phyloP scores from a whole-genome alignment of 805 yeast genomes.

The Kluyveromyces starmeri region DNA sequence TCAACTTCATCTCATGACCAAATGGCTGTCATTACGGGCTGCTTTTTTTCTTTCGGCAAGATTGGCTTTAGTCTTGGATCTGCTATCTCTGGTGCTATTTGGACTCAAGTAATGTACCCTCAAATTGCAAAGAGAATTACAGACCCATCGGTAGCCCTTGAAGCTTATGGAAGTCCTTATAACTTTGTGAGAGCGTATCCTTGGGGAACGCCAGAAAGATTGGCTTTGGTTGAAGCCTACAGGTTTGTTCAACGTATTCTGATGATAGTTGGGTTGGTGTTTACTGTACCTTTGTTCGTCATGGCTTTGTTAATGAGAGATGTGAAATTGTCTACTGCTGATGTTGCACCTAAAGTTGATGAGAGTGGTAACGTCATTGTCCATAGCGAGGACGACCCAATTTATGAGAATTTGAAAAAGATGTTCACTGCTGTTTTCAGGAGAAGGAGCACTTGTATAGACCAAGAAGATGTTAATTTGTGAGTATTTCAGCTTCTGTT shows the following conservation, averaged over 20 bases:
- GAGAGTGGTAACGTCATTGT: no score
- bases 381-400: no score
- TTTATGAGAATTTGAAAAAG: no score
- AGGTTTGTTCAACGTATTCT: conserved; percentile 50
- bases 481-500: no score
- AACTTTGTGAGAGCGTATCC: conserved; percentile 38
- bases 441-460: no score
- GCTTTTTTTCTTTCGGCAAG: conserved; percentile 50
- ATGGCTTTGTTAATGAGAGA: conserved; percentile 22
- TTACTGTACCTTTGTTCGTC: conserved; percentile 19
- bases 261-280: conserved; percentile 34
- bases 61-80: conserved; percentile 59
- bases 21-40: conserved; percentile 56
- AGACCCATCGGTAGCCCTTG: conserved; percentile 33
- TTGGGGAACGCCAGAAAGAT: conserved; percentile 61
- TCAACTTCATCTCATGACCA: conserved; percentile 54
- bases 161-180: conserved; percentile 47
- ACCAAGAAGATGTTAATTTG: no score
- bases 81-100: conserved; percentile 60
- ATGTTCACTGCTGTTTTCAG: no score
- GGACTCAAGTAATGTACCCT: conserved; percentile 55
- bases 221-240: conserved; percentile 49
- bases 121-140: conserved; percentile 31
- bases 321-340: no score
- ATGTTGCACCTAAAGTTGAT: no score